These are phyloP conservation scores for Hanseniaspora uvarum DNA, from an alignment of 1,139 yeast species.

Conservation along the genomic window DNA sequence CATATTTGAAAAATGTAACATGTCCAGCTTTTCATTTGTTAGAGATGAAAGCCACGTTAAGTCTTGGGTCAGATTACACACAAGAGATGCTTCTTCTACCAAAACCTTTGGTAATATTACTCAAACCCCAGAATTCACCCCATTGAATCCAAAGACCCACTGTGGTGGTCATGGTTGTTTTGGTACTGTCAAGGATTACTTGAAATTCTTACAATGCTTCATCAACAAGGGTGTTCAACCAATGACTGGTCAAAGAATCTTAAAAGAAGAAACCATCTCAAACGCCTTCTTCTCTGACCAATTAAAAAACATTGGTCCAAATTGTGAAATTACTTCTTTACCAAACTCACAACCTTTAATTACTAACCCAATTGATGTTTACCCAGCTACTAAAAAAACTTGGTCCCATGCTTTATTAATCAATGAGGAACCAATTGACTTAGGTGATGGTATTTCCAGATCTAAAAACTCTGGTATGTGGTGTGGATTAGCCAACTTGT, in stretches of 20 bases:
- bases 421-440: constrained; percentile 22
- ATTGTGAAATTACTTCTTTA: constrained; percentile 17
- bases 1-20: constrained; percentile 38
- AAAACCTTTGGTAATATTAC: constrained; percentile 10
- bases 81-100: constrained; percentile 18
- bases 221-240: constrained; percentile 31
- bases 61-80: constrained; percentile 21
- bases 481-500: constrained; percentile 32
- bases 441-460: constrained; percentile 25
- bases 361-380: constrained; percentile 19
- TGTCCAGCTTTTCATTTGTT: constrained; percentile 22
- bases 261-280: constrained; percentile 26
- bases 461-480: constrained; percentile 29
- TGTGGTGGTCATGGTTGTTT: constrained; percentile 33
- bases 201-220: constrained; percentile 30
- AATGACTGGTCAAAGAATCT: constrained; percentile 25
- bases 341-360: constrained; percentile 20
- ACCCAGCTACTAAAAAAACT: constrained; percentile 18
- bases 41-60: constrained; percentile 22
- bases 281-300: constrained; percentile 25
- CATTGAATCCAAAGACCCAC: constrained; percentile 25
- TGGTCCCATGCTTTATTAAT: constrained; percentile 22
- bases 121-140: constrained; percentile 20
- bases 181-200: constrained; percentile 30
- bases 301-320: constrained; percentile 23